Evolutionary conservation across 306 rosid species (phyloP), one percentile per base, ranked within the genome.

Genomic region (Fagus sylvatica): DNA sequence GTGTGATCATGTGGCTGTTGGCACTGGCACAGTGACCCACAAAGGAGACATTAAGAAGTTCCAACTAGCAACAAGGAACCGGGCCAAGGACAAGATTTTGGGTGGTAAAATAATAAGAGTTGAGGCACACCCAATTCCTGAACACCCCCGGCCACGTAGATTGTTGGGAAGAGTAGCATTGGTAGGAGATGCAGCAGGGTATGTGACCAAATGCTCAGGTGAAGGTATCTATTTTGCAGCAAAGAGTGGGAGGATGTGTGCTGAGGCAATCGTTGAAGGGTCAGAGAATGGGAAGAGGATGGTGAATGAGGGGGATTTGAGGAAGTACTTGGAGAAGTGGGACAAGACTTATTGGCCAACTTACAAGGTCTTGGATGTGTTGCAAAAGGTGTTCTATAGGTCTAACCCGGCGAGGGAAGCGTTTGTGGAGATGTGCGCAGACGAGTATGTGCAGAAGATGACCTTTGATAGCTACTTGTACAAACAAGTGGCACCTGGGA

Each of bases 311-410:
- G 88, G 84, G 7, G 98, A 96, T 62, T 80, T 96, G 85, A 91
- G 96, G 90, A 93, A 86, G 75, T 93, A 96, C 78, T 85, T 96
- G 90, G 96, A 93, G 96, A 90, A 91, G 80, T 93, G 99, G 99
- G 98, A 96, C 76, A 93, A 96, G 85, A 87, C 99, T 22, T 96
- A 96, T 71, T 96, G 98, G 99, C 99, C 99, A 0, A 96, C 98
- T 40, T 96, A 96, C 77, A 96, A 93, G 93, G 99, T 96, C 7
- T 75, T 96, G 82, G 99, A 96, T 85, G 85, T 96, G 75, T 83
- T 96, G 87, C 99, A 96, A 93, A 96, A 96, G 88, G 98, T 96
- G 86, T 96, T 96, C 74, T 96, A 96, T 64, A 77, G 99, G 85
- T 96, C 99, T 1, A 91, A 96, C 39, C 99, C 99, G 6, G 99